A percentile compares a stretch with the other conserved stretches of the same genome.
phyloP scores from a whole-genome alignment of 148 eudicot genomes.

The Bassia scoparia region DNA sequence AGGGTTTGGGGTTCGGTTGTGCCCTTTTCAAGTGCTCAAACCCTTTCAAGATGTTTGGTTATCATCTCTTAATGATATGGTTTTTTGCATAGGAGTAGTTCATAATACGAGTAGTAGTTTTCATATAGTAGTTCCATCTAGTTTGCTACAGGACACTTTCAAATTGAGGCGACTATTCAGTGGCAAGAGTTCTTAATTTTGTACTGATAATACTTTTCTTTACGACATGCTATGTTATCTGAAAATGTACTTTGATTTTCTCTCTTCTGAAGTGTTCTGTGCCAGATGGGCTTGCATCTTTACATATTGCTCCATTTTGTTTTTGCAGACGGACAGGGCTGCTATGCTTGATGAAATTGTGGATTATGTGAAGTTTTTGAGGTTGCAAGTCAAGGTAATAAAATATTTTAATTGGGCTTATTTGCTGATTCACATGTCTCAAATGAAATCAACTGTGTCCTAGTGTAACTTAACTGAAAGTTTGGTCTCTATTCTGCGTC shows the following conservation, averaged over 20 bases:
- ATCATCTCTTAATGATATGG: neutral
- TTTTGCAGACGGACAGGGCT: slow-evolving; percentile 62
- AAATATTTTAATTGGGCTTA: neutral
- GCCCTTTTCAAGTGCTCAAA: neutral
- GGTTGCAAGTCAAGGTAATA: slow-evolving; percentile 67
- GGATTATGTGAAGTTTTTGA: slow-evolving; percentile 62
- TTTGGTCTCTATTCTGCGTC: neutral
- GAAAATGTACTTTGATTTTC: neutral
- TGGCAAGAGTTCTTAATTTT: neutral
- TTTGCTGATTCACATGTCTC: slow-evolving; percentile 6
- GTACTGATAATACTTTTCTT: neutral
- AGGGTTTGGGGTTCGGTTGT: neutral
- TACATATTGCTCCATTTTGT: neutral
- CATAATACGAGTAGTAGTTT: neutral
- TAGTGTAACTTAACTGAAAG: neutral
- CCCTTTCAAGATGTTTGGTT: neutral
- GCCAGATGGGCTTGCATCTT: neutral
- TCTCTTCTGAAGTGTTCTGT: neutral
- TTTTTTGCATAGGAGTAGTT: slow-evolving; percentile 5
- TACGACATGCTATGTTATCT: neutral
- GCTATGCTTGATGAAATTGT: slow-evolving; percentile 71
- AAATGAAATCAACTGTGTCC: neutral
- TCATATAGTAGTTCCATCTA: neutral
- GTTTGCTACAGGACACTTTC: neutral
- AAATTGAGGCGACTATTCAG: neutral